Conservation (phyloP, 139 green algal species). For the Asterochloris erici region DNA sequence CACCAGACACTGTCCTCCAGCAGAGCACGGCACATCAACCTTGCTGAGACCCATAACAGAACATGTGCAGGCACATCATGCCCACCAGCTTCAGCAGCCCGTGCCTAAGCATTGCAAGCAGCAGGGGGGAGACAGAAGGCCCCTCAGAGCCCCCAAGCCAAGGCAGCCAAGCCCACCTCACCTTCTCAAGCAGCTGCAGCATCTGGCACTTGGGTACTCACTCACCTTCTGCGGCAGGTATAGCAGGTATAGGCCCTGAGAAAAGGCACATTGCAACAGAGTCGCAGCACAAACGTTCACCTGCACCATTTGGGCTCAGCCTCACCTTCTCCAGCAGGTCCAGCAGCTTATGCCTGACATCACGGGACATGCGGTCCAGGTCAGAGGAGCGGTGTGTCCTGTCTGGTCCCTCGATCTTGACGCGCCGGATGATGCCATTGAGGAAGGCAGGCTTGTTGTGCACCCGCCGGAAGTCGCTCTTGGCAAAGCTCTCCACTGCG, state of each 20-base stretch:
- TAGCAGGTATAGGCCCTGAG: neutral
- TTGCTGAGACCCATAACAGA: too few relatives aligned
- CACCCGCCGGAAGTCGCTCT: constrained; percentile 44
- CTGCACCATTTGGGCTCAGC: too few relatives aligned
- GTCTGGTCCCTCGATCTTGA: constrained; percentile 47
- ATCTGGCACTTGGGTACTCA: too few relatives aligned
- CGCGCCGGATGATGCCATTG: constrained; percentile 53
- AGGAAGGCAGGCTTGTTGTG: constrained; percentile 37
- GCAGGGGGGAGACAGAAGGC: too few relatives aligned
- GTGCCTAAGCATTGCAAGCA: too few relatives aligned
- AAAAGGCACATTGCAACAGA: neutral
- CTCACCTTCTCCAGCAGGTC: constrained; percentile 47
- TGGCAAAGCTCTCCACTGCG: constrained; percentile 43
- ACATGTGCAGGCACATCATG: too few relatives aligned
- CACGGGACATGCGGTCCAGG: constrained; percentile 38
- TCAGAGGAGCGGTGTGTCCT: constrained; percentile 27
- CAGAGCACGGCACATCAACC: too few relatives aligned
- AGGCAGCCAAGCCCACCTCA: too few relatives aligned
- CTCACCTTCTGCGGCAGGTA: neutral
- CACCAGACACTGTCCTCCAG: too few relatives aligned
- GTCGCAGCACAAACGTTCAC: neutral
- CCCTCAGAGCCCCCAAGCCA: too few relatives aligned
- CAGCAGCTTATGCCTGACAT: constrained; percentile 33
- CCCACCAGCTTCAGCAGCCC: too few relatives aligned
- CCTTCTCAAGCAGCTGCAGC: neutral